Conservation (phyloP, 2,329 filamentous ascomycete species). For the Oidium heveae region DNA sequence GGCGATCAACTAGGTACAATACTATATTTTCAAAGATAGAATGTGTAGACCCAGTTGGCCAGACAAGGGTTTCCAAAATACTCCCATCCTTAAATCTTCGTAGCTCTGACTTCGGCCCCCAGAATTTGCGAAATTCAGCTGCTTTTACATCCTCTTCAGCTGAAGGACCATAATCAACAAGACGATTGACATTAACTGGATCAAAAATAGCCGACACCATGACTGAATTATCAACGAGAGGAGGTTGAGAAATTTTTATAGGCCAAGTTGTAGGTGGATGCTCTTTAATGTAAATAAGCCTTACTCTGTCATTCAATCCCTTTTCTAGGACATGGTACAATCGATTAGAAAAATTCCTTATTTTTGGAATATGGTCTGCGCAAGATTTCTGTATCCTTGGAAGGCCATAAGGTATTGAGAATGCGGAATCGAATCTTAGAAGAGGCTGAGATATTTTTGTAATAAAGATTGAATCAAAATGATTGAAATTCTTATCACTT, state of each 20-base stretch:
- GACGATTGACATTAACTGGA: constrained; percentile 41
- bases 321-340: constrained; percentile 39
- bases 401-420: constrained; percentile 9
- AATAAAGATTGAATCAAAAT: constrained; percentile 72
- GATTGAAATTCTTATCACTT: constrained; percentile 39
- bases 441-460: constrained; percentile 27
- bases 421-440: constrained; percentile 28
- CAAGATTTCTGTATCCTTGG: background rate
- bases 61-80: constrained; percentile 78
- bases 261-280: constrained; percentile 20
- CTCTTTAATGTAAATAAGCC: constrained; percentile 34
- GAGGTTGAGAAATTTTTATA: constrained; percentile 17
- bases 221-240: constrained; percentile 17
- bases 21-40: constrained; percentile 62
- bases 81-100: constrained; percentile 87
- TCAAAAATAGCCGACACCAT: constrained; percentile 48
- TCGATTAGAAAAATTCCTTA: constrained; percentile 21
- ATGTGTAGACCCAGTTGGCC: constrained; percentile 35
- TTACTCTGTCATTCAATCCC: constrained; percentile 52
- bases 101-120: constrained; percentile 82
- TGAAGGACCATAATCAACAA: constrained; percentile 68
- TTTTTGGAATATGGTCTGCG: constrained; percentile 11
- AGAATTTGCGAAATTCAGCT: constrained; percentile 64
- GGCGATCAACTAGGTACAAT: constrained; percentile 40
- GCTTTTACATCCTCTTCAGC: constrained; percentile 71